These are phyloP conservation scores for Globisporangium polare DNA, from an alignment of 352 stramenopile genomes.

Conservation along the genomic window DNA sequence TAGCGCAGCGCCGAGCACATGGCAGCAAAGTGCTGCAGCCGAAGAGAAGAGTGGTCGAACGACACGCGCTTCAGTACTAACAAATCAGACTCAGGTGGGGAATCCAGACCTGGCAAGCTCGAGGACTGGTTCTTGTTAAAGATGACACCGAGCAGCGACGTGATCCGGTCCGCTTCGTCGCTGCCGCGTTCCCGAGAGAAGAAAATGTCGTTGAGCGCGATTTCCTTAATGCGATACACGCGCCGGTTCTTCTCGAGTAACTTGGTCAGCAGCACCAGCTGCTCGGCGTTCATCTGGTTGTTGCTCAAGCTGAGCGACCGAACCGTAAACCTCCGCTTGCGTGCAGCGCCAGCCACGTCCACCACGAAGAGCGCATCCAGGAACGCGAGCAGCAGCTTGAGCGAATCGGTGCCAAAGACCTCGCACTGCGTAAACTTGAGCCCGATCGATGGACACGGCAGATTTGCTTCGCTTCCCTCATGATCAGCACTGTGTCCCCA, in stretches of 20 bases:
- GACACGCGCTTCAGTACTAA: conserved; percentile 1
- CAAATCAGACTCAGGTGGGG: too few relatives aligned
- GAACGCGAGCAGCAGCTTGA: background rate
- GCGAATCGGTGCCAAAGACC: background rate
- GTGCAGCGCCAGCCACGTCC: background rate
- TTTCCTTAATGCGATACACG: conserved; percentile 3
- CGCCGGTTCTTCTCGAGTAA: conserved; percentile 7
- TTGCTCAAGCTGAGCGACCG: conserved; percentile 12
- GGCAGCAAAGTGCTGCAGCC: conserved; percentile 8
- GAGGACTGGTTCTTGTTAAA: background rate
- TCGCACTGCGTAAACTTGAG: conserved; percentile 9
- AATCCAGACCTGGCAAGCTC: background rate
- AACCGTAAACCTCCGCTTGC: background rate
- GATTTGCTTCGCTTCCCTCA: background rate
- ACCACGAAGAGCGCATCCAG: conserved; percentile 1
- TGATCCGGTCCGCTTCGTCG: conserved; percentile 1
- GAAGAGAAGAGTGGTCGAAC: conserved; percentile 11
- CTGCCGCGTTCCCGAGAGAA: conserved; percentile 9
- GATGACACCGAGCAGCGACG: background rate
- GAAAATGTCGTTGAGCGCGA: conserved; percentile 8
- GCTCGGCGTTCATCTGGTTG: conserved; percentile 5
- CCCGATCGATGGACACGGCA: background rate
- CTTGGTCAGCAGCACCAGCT: conserved; percentile 9
- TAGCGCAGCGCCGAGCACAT: conserved; percentile 9
- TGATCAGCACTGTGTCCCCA: background rate